These are phyloP conservation scores for Magnaporthiopsis incrustans DNA, from an alignment of 2,329 filamentous ascomycete species.

Conservation along the genomic window DNA sequence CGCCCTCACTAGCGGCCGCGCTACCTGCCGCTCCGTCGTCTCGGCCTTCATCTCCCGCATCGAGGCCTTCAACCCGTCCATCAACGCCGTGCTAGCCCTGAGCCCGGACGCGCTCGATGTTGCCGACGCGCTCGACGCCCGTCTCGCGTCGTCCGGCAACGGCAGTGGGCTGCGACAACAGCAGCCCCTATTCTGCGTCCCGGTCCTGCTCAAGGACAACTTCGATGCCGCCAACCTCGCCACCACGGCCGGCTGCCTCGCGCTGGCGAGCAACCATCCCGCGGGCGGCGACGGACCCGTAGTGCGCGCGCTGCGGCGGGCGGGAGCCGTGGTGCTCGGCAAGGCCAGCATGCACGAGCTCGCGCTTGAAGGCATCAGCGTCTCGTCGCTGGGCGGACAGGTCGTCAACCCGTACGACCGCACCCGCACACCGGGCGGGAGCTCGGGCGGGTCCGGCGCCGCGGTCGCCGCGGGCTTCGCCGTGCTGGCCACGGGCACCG, in stretches of 20 bases:
- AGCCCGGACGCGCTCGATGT: slow-evolving; percentile 32
- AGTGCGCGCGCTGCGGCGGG: slow-evolving; percentile 37
- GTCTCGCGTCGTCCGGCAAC: slow-evolving; percentile 35
- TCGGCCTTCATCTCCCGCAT: slow-evolving; percentile 49
- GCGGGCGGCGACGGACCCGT: slow-evolving; percentile 36
- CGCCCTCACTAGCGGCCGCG: slow-evolving; percentile 41
- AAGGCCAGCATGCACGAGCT: slow-evolving; percentile 57
- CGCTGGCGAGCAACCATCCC: slow-evolving; percentile 38
- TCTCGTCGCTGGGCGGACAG: slow-evolving; percentile 56
- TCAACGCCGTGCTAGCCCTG: slow-evolving; percentile 49
- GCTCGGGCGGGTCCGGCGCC: slow-evolving; percentile 54
- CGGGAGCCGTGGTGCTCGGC: slow-evolving; percentile 50
- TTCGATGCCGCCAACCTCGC: slow-evolving; percentile 46
- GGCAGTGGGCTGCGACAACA: slow-evolving; percentile 25
- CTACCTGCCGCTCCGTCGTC: slow-evolving; percentile 46
- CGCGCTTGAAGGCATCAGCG: slow-evolving; percentile 54
- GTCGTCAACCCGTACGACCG: slow-evolving; percentile 59
- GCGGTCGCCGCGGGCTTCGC: slow-evolving; percentile 48
- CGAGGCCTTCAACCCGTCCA: slow-evolving; percentile 43
- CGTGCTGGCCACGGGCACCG: slow-evolving; percentile 49
- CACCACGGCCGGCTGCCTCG: slow-evolving; percentile 48
- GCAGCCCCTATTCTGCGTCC: slow-evolving; percentile 48
- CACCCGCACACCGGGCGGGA: slow-evolving; percentile 56
- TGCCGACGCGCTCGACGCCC: slow-evolving; percentile 42
- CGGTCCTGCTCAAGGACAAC: slow-evolving; percentile 57